Percentiles rank a stretch among this genome's conserved stretches.
Evolutionary conservation across 352 stramenopile species (phyloP).

Genomic region (Globisporangium spinosum): DNA sequence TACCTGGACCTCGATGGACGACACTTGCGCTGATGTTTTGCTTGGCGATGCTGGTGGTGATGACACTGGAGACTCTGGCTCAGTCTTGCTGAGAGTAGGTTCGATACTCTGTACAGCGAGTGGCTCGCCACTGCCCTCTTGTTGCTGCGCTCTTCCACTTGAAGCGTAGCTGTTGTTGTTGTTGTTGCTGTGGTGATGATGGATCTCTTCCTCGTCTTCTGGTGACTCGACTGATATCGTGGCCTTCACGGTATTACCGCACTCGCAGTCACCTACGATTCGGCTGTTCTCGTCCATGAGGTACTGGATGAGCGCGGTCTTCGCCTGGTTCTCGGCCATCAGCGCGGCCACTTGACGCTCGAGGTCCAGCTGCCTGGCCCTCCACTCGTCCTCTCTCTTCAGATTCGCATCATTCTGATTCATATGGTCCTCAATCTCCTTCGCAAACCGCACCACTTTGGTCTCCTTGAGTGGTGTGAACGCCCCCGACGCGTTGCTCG

Average conservation of each 20-base stretch:
- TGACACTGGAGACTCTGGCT: not conserved
- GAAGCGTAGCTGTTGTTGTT: conserved; percentile 2
- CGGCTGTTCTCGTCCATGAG: conserved; percentile 14
- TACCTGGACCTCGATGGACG: conserved; percentile 7
- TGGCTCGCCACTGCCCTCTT: not conserved
- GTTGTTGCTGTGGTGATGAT: not conserved
- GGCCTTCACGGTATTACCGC: not conserved
- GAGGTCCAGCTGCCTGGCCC: conserved; percentile 7
- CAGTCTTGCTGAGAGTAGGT: not conserved
- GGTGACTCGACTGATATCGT: not conserved
- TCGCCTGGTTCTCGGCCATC: conserved; percentile 13
- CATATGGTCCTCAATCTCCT: not conserved
- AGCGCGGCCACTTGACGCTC: conserved; percentile 19
- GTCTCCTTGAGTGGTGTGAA: not conserved
- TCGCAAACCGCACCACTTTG: not conserved
- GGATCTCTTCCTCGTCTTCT: not conserved
- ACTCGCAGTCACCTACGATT: conserved; percentile 9
- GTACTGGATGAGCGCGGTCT: conserved; percentile 13
- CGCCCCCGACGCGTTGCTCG: conserved; percentile 1
- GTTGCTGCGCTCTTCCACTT: conserved; percentile 13
- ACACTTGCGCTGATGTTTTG: not conserved
- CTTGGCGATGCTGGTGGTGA: not conserved
- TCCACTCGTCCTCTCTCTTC: conserved; percentile 7
- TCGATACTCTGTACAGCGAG: not conserved
- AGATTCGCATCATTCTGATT: not conserved